phyloP scores from a whole-genome alignment of 768 basidiomycete species.

The Gymnopilus dilepis region DNA sequence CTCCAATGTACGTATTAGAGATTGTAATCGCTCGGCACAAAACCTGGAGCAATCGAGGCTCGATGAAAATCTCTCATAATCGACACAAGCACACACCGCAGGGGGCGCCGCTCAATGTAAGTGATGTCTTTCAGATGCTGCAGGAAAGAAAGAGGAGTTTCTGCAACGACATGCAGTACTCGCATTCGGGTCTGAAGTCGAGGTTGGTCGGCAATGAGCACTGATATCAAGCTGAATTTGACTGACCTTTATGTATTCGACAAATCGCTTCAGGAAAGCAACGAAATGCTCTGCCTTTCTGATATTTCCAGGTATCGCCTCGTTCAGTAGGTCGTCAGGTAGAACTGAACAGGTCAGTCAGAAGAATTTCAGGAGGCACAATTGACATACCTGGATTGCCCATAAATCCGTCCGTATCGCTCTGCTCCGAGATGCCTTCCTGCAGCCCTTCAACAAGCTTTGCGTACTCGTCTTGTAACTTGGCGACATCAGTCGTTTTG shows the following conservation, averaged over 20 bases:
- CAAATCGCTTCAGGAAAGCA: slow-evolving; percentile 96
- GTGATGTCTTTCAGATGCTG: slow-evolving; percentile 99
- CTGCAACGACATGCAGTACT: slow-evolving; percentile 98
- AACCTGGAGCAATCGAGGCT: slow-evolving; percentile 58
- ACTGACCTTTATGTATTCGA: slow-evolving; percentile 94
- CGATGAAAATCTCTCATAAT: neutral
- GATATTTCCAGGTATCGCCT: slow-evolving; percentile 98
- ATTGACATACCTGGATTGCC: slow-evolving; percentile 78
- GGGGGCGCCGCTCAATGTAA: slow-evolving; percentile 92
- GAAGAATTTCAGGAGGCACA: neutral
- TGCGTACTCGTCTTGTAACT: slow-evolving; percentile 95
- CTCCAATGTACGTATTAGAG: slow-evolving; percentile 91
- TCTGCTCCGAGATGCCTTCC: slow-evolving; percentile 62
- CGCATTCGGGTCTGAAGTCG: slow-evolving; percentile 89
- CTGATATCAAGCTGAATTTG: neutral
- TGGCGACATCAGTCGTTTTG: slow-evolving; percentile 90
- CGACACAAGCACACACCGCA: slow-evolving; percentile 62
- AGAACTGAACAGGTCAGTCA: slow-evolving; percentile 56
- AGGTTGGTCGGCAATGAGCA: neutral
- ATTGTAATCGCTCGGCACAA: slow-evolving; percentile 95
- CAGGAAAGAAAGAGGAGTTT: slow-evolving; percentile 95
- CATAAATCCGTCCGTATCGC: slow-evolving; percentile 84
- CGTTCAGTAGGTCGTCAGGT: slow-evolving; percentile 92
- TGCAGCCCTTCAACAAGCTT: slow-evolving; percentile 94
- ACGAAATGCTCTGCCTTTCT: slow-evolving; percentile 99